Evolutionary conservation across 805 yeast genomes (phyloP), one percentile per base, ranked within the genome.

Genomic region (Myxozyma kluyveri): DNA sequence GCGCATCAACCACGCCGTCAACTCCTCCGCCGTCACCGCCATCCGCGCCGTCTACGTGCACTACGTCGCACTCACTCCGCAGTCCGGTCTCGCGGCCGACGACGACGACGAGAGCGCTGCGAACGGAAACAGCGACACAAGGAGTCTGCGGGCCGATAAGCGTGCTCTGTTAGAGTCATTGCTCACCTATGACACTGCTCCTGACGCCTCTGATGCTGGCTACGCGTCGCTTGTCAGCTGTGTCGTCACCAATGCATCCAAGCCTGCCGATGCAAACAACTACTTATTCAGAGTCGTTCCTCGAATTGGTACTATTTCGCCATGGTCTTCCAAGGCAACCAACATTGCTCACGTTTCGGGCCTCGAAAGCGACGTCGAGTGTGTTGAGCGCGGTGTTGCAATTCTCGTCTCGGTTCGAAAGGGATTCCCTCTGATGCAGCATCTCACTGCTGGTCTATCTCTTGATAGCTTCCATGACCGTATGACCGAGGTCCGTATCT

Each of bases 321-420:
- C 99, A 31, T 93, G 99, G 99, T 88, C 96, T 7, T 90, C 98
- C 12, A 93, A 93, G 72, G 99, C 99, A 24, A 90, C 99, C 37
- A 91, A 93, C 71, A 93, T 93, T 61, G 79, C 90, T 47, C 80
- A 83, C 50, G 95, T 87, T 50, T 88, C 96, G 72, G 96, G 96
- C 7, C 76, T 93, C 55, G 78, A 75, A 35, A 75, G 76, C 18
- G 78, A 76, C 55, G 75, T 93, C 44, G 87, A 81, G 65, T 80
- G 98, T 63, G 83, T 93, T 51, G 99, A 93, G 74, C 82, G 99
- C 66, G 99, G 99, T 52, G 62, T 84, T 57, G 83, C 93, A 4
- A 72, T 93, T 37, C 70, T 87, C 61, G 74, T 93, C 62, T 77
- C 82, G 57, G 84, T 83, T 27, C 78, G 84, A 60, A 80, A 82